Conservation (phyloP, 352 stramenopile species). For the Phytophthora capsici region DNA sequence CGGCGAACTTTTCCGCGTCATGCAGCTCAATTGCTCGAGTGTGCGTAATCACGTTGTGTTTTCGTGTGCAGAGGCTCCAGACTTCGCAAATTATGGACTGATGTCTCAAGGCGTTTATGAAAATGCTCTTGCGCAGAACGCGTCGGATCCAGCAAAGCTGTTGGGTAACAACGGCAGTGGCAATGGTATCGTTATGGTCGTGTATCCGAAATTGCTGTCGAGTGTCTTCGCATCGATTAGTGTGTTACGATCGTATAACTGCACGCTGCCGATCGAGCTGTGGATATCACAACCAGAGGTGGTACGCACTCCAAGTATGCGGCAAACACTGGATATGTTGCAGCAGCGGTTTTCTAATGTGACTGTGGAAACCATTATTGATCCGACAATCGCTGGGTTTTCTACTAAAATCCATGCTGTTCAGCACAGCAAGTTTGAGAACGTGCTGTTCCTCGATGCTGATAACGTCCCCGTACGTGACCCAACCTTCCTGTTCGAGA, state of each 20-base stretch:
- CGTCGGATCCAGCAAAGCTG: constrained; percentile 23
- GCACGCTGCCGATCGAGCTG: constrained; percentile 71
- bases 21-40: constrained; percentile 72
- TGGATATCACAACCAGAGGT: constrained; percentile 66
- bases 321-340: constrained; percentile 31
- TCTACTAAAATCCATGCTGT: constrained; percentile 77
- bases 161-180: constrained; percentile 38
- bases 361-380: constrained; percentile 56
- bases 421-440: constrained; percentile 66
- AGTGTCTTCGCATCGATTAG: constrained; percentile 72
- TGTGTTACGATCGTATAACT: constrained; percentile 52
- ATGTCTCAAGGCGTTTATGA: constrained; percentile 40
- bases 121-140: constrained; percentile 30
- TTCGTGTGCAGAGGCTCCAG: constrained; percentile 55
- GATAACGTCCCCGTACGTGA: constrained; percentile 73
- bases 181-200: constrained; percentile 71
- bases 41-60: constrained; percentile 57
- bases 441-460: constrained; percentile 78
- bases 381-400: constrained; percentile 54
- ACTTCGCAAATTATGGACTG: constrained; percentile 75
- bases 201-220: constrained; percentile 75
- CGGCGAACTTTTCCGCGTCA: constrained; percentile 69
- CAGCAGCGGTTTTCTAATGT: constrained; percentile 43
- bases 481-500: constrained; percentile 70
- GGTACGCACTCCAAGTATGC: constrained; percentile 43